phyloP scores from a whole-genome alignment of 2,329 filamentous ascomycete genomes.

The Colletotrichum sp. region DNA sequence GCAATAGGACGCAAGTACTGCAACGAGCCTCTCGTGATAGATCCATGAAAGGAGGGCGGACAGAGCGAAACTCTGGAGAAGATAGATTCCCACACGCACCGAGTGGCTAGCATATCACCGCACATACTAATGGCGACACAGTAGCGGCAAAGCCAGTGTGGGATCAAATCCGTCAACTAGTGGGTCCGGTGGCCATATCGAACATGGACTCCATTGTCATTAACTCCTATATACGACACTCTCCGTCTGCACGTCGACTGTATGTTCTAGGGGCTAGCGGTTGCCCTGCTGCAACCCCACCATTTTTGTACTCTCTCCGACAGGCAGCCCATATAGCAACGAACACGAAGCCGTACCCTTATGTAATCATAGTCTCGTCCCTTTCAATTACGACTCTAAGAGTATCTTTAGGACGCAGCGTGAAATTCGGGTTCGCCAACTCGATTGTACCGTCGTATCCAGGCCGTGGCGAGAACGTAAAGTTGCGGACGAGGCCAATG shows the following conservation, averaged over 20 bases:
- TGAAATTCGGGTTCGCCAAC: slow-evolving; percentile 21
- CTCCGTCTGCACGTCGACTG: neutral
- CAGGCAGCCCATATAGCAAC: neutral
- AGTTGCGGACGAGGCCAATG: slow-evolving; percentile 6
- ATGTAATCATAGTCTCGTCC: neutral
- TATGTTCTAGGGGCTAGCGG: neutral
- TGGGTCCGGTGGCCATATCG: neutral
- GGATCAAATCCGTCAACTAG: neutral
- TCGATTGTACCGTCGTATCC: neutral
- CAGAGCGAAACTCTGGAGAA: accelerated
- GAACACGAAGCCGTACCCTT: neutral
- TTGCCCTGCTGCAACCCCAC: neutral
- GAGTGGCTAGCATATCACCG: neutral
- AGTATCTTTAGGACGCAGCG: slow-evolving; percentile 14
- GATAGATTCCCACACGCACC: neutral
- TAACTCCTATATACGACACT: neutral
- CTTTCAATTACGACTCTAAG: slow-evolving; percentile 8
- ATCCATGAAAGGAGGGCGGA: neutral
- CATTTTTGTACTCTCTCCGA: neutral
- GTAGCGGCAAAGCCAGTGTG: neutral
- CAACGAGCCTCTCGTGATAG: neutral
- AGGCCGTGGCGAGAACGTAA: slow-evolving; percentile 1
- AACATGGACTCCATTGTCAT: neutral
- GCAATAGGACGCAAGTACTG: neutral
- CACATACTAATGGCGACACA: neutral